Evolutionary conservation across 1,284 basidiomycete species (phyloP), one percentile per base, ranked within the genome.

Genomic region (Pterula multifida): DNA sequence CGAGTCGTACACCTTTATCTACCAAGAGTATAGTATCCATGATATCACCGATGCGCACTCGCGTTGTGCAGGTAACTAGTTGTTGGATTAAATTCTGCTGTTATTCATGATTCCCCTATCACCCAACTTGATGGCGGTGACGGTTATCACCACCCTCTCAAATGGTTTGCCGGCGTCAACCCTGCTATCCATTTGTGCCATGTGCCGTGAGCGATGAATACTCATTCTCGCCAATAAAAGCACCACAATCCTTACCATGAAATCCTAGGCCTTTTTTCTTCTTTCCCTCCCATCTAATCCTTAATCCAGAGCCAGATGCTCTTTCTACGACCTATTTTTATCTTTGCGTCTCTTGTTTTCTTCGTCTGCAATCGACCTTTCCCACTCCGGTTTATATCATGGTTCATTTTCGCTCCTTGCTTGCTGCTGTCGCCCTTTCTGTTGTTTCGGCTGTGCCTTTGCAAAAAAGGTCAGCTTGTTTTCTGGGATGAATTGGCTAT

Each of bases 391-490:
- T 49, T 52, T 46, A n/a, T 11, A 50, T 22, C 15, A 62, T 61
- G 59, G 56, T 60, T 44, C 56, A 57, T 47, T 52, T 58, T 39
- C 49, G 51, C 45, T 52, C 59, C 49, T 50, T 62, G 46, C 55
- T 64, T 53, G 59, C 62, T 51, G 56, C 64, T 35, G 53, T 65
- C 53, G 58, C 64, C 55, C 56, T 66, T 57, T 54, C 62, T 47
- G 56, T 52, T 35, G 55, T 54, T 42, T 61, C 57, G n/a, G 57
- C 59, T 28, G 54, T 55, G 46, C 65, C 65, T 35, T 60, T 58
- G 1, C 65, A 35, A n/a, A n/a, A n/a, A n/a, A n/a, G n/a, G n/a
- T n/a, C n/a, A n/a, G n/a, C 24, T 19, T 26, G 21, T 53, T 39
- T 51, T 53, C 26, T 28, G 49, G 36, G 50, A 49, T 48, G 26